Conservation (phyloP, 2,329 filamentous ascomycete genomes). For the Whalleya microplaca region DNA sequence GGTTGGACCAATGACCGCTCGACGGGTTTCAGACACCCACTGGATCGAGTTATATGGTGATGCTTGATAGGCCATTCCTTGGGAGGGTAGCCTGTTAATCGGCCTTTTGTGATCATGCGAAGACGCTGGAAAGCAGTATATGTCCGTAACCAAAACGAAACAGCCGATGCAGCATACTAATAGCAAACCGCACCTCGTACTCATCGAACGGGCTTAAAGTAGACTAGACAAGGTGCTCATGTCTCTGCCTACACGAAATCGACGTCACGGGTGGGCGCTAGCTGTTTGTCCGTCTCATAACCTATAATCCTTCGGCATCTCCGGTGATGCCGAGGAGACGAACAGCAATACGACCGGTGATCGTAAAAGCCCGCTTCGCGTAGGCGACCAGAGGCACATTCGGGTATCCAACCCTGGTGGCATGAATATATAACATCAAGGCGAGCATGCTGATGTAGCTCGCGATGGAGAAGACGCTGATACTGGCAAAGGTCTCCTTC, state of each 20-base stretch:
- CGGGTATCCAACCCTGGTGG: slow-evolving; percentile 63
- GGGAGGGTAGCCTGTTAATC: no score
- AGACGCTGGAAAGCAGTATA: no score
- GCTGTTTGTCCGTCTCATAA: slow-evolving; percentile 5
- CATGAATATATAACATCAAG: slow-evolving; percentile 68
- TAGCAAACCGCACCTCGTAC: no score
- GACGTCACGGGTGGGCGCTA: background rate
- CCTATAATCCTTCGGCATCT: slow-evolving; percentile 18
- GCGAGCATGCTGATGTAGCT: slow-evolving; percentile 77
- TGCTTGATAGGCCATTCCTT: no score
- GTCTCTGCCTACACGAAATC: no score
- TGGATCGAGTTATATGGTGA: no score
- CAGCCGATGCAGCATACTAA: no score
- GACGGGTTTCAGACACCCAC: no score
- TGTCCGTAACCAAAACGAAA: no score
- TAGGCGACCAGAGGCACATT: slow-evolving; percentile 40
- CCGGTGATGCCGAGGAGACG: slow-evolving; percentile 34
- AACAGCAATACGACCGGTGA: slow-evolving; percentile 28
- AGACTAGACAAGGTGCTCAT: no score
- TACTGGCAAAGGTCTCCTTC: slow-evolving; percentile 77
- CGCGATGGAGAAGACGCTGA: slow-evolving; percentile 75
- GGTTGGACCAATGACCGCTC: background rate
- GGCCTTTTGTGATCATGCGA: no score
- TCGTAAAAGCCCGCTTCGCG: slow-evolving; percentile 23
- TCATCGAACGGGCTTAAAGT: no score